Base-by-base conservation (phyloP, 2,329 filamentous ascomycete genomes). In the Plectosphaerella plurivora region DNA sequence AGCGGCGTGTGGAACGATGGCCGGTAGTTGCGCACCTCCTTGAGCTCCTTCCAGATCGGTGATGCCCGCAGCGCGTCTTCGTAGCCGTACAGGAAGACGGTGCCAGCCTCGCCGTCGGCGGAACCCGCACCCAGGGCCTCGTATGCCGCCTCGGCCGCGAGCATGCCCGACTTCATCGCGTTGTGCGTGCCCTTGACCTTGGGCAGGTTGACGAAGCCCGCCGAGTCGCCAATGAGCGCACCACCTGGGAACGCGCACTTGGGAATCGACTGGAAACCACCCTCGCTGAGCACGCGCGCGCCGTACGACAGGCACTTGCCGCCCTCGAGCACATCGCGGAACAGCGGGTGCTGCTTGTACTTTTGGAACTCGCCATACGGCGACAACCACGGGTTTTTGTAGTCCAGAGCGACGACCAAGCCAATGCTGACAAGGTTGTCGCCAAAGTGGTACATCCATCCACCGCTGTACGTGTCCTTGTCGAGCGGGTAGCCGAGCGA, bases 391-490 rank as follows among this genome's bases (percentile, higher is more conserved):
- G 94, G 94, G 71, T 99, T 99, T 42, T 89, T 80, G 69, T 99
- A 99, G 75, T 99, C 94, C 51, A 99, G 80, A 22, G 92, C 92
- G 37, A 95, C 89, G 11, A 99, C 94, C 16, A 97, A 78, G 22
- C 94, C 94, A 52, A 99, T 79, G 60, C 86, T 91, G 55, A 99
- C 93, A 62, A 97, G 82, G 71, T 97, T 99, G 62, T 99, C 93
- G 37, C 92, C 94, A 70, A 97, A 99, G 71, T 99, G 94, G 66
- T 99, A 99, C 89, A 99, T 92, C 86, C 91, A 99, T n/a, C 89
- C 91, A 59, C 94, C 94, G 60, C 94, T 94, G 67, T 99, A 99
- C 9, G 92, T 94, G 66, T 97, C 88, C 61, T 79, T 83, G 15
- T 91, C 83, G 45, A 99, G 73, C 18, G 94, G 94, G 65, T 96